Evolutionary conservation across 208 protist genomes (phyloP), one percentile per base, ranked within the genome.

Genomic region (Histomonas meleagridis): DNA sequence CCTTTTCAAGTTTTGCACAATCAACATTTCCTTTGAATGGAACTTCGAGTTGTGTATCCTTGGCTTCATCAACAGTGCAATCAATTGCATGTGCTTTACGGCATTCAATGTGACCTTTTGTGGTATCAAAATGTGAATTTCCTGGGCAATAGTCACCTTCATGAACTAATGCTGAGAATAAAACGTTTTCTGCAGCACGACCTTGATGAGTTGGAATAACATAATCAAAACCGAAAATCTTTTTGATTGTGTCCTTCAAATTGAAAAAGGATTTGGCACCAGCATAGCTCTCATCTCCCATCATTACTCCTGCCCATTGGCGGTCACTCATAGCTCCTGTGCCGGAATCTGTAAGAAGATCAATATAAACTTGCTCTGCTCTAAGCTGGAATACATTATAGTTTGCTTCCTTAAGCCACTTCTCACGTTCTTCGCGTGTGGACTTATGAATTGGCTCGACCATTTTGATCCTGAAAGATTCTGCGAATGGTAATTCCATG

Each of bases 401-500:
- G 32, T 79, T 28, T 0, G 91, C 91, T 55, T 91, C 62, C 65
- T 90, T 90, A 23, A 93, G 81, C 40, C 76, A 70, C 7, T 93
- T 32, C 23, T 62, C 92, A 23, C 92, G 57, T 18, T 93, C 21
- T 55, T 90, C n/a, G 26, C 62, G 79, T 35, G 92, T 93, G 21
- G 62, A 92, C 62, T 72, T 70, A 49, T 23, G 69, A 46, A 78
- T 65, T 16, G 76, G 76, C 46, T 91, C 91, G 48, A 93, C 81
- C 60, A 93, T 70, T 60, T 92, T 92, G 79, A 92, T 91, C 28
- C 62, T 76, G 32, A 49, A 92, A 49, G 91, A 81, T 60, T 92
- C 91, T 28, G 76, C 76, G 55, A 86, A 86, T 57, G 76, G 76
- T 55, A 86, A 86, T 16, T 86, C 76, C 76, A 86, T 86, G 51